Percentiles rank a stretch among this genome's conserved stretches.
Evolutionary conservation across 1,284 basidiomycete species (phyloP).

Genomic region (Tilletia indica): DNA sequence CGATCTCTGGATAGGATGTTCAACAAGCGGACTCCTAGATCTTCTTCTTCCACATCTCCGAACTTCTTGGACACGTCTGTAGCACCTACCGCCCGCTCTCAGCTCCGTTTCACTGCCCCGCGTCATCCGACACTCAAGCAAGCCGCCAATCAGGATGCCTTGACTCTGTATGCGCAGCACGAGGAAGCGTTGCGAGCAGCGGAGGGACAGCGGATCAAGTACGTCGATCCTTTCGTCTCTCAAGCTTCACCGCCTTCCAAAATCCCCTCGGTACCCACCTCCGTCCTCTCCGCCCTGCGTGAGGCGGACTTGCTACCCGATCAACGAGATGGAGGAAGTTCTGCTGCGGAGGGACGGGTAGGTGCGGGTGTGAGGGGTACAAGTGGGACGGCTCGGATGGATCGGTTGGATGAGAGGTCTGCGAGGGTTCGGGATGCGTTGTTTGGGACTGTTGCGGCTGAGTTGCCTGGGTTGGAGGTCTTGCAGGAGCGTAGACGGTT

Average conservation of each 20-base stretch:
- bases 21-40: neutral
- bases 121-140: neutral
- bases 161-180: neutral
- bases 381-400: constrained; percentile 1
- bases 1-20: neutral
- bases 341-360: neutral
- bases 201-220: neutral
- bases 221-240: neutral
- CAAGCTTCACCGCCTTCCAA: neutral
- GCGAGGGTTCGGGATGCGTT: constrained; percentile 52
- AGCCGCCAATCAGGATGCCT: neutral
- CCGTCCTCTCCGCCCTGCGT: too few relatives aligned
- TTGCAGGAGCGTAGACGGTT: constrained; percentile 36
- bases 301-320: too few relatives aligned
- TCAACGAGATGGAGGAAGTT: neutral
- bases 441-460: constrained; percentile 52
- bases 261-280: too few relatives aligned
- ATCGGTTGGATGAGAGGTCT: constrained; percentile 27
- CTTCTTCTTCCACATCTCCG: neutral
- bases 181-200: neutral
- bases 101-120: neutral
- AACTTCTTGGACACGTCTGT: neutral
- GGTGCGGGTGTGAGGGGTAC: neutral
- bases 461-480: constrained; percentile 50
- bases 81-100: neutral